Base-by-base conservation (phyloP, 306 rosid species). In the Quercus variabilis region DNA sequence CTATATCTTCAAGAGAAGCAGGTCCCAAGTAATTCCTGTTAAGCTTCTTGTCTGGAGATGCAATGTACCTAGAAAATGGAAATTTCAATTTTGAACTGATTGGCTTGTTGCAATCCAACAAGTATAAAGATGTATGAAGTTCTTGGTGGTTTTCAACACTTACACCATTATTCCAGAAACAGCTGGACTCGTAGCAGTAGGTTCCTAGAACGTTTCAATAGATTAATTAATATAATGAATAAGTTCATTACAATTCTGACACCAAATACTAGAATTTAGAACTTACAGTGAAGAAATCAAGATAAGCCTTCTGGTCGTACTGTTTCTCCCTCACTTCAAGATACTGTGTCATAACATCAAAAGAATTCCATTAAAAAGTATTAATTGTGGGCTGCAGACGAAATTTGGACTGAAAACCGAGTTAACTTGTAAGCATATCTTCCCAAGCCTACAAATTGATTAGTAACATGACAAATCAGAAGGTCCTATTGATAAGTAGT, bases 241-340 rank as follows among this genome's bases (percentile, higher is more conserved):
- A 58, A 69, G 60, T 55, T 55, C 18, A 55, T 67, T 54, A 15
- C 13, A 25, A 43, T 41, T 57, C 26, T 65, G 74, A 10, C 46
- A 56, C 14, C 6, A 23, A 17, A 52, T 64, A 26, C 67, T 33
- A 51, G 60, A 57, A 55, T 55, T 21, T 33, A 77, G 65, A 57
- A 88, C 99, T 94, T 88, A 90, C 97, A 23, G 93, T 87, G 86
- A 86, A 94, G 83, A 92, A 69, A 80, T 94, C 93, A 26, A 91
- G 68, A 76, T 94, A 91, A 68, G 83, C 95, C 87, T 92, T 90
- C 83, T 84, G 73, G 87, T 95, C 98, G 31, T 91, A 91, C 86
- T 91, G 98, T 86, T 95, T 95, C 90, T 95, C 98, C 85, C 99
- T 86, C 82, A 88, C 99, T 83, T 90, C 99, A 51, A 95, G 86